These are phyloP conservation scores for Annulohypoxylon bovei DNA, from an alignment of 495 filamentous ascomycete genomes.

Conservation along the genomic window DNA sequence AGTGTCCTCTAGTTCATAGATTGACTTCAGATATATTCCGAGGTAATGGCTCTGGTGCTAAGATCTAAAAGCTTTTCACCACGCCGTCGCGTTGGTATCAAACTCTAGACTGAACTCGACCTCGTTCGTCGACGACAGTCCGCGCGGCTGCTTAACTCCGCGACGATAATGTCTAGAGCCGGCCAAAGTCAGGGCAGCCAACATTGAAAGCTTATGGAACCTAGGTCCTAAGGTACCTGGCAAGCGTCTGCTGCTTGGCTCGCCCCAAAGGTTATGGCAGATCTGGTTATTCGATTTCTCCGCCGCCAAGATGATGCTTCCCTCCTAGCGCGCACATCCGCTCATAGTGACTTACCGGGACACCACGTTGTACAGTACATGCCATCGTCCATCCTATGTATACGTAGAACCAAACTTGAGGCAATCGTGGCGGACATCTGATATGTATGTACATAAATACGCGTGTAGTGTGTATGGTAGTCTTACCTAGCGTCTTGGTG, in stretches of 20 bases:
- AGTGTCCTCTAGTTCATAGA: slow-evolving; percentile 8
- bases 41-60: slow-evolving; percentile 3
- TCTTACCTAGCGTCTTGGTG: slow-evolving; percentile 9
- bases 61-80: slow-evolving; percentile 2
- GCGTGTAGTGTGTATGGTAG: slow-evolving; percentile 1
- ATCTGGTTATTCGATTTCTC: slow-evolving; percentile 38
- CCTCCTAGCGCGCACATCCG: slow-evolving; percentile 25
- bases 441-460: slow-evolving; percentile 15
- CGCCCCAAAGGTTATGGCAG: slow-evolving; percentile 9
- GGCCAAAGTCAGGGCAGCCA: slow-evolving; percentile 6
- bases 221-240: not conserved
- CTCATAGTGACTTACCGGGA: slow-evolving; percentile 3
- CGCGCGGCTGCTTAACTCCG: slow-evolving; percentile 1
- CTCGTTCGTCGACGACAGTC: not conserved
- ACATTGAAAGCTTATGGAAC: not conserved
- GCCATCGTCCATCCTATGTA: slow-evolving; percentile 2
- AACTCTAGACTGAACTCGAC: slow-evolving; percentile 16
- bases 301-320: slow-evolving; percentile 31
- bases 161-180: not conserved
- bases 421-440: slow-evolving; percentile 37
- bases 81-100: not conserved
- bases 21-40: not conserved
- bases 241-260: not conserved
- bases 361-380: slow-evolving; percentile 21
- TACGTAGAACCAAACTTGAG: slow-evolving; percentile 29